Percentiles rank a stretch among this genome's conserved stretches.
These are phyloP conservation scores for Eremochloa ophiuroides DNA, from an alignment of 176 grass and related monocot genomes.

Conservation along the genomic window DNA sequence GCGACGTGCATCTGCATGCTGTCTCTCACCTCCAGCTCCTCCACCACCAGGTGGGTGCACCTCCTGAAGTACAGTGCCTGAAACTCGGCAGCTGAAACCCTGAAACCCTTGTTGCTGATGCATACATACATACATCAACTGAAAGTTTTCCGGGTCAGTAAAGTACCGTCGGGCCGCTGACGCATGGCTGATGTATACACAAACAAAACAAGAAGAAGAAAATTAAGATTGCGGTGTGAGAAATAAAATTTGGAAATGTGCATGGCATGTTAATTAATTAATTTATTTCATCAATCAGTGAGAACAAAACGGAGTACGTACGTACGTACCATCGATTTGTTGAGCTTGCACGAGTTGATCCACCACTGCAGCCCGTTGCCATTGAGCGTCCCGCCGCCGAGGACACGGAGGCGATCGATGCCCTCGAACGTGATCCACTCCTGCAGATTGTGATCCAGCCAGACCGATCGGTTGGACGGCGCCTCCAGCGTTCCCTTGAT, in stretches of 20 bases:
- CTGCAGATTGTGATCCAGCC: constrained; percentile 1
- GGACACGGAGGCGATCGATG: constrained; percentile 34
- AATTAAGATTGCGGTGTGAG: too few species aligned
- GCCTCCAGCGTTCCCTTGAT: constrained; percentile 68
- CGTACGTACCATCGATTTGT: constrained; percentile 45
- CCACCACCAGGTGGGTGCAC: constrained; percentile 55
- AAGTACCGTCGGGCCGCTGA: constrained; percentile 60
- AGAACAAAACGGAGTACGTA: too few species aligned
- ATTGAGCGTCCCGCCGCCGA: constrained; percentile 56
- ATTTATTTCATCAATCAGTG: not conserved
- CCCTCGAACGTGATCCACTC: constrained; percentile 63
- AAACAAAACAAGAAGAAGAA: not conserved
- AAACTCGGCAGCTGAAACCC: constrained; percentile 7
- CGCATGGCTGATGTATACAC: constrained; percentile 44
- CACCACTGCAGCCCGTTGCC: constrained; percentile 77
- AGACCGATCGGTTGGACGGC: constrained; percentile 49
- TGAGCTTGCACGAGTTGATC: constrained; percentile 63
- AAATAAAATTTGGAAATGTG: constrained; percentile 1
- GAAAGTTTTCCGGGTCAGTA: not conserved
- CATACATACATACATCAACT: not conserved
- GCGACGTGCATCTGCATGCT: constrained; percentile 70
- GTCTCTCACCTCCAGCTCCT: constrained; percentile 46
- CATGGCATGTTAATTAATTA: not conserved
- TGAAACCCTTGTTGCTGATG: too few species aligned
- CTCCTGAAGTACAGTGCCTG: constrained; percentile 59